A percentile compares a stretch with the other conserved stretches of the same genome.
Conservation (phyloP, 176 grass and related monocot genomes). For the Musa troglodytarum region DNA sequence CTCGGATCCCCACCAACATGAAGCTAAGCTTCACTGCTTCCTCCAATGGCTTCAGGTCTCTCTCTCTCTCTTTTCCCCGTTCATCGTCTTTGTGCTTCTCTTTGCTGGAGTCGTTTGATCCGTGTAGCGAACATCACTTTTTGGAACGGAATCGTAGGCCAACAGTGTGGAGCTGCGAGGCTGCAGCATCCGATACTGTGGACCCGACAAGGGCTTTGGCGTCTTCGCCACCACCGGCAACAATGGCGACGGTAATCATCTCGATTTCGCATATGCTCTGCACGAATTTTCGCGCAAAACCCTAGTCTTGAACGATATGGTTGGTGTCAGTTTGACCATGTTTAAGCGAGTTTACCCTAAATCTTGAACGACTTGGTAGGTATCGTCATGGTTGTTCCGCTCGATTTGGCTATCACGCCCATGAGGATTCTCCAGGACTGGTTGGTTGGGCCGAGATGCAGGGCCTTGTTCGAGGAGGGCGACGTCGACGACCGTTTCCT, state of each 20-base stretch:
- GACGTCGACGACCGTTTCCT: slow-evolving; percentile 69
- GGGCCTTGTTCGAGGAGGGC: slow-evolving; percentile 58
- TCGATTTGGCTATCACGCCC: slow-evolving; percentile 74
- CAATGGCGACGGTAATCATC: slow-evolving; percentile 25
- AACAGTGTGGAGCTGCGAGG: slow-evolving; percentile 59
- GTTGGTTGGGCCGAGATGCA: slow-evolving; percentile 50
- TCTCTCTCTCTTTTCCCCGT: background rate
- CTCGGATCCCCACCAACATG: slow-evolving; percentile 15
- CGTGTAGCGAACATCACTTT: background rate
- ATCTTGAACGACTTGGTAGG: slow-evolving; percentile 20
- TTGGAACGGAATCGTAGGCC: slow-evolving; percentile 30
- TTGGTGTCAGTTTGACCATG: background rate
- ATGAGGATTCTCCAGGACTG: slow-evolving; percentile 92
- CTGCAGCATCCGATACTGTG: slow-evolving; percentile 55
- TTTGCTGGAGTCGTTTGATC: background rate
- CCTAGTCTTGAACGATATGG: background rate
- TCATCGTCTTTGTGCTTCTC: background rate
- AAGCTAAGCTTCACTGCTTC: slow-evolving; percentile 60
- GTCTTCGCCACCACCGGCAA: slow-evolving; percentile 40
- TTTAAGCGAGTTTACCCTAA: background rate
- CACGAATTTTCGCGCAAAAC: background rate
- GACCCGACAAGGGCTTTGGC: slow-evolving; percentile 40
- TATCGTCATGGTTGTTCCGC: slow-evolving; percentile 79
- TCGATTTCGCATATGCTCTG: slow-evolving; percentile 3
- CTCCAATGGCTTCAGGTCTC: slow-evolving; percentile 80